These are phyloP conservation scores for Ceratorhiza oryzae-sativae DNA, from an alignment of 1,284 basidiomycete species.

Conservation along the genomic window DNA sequence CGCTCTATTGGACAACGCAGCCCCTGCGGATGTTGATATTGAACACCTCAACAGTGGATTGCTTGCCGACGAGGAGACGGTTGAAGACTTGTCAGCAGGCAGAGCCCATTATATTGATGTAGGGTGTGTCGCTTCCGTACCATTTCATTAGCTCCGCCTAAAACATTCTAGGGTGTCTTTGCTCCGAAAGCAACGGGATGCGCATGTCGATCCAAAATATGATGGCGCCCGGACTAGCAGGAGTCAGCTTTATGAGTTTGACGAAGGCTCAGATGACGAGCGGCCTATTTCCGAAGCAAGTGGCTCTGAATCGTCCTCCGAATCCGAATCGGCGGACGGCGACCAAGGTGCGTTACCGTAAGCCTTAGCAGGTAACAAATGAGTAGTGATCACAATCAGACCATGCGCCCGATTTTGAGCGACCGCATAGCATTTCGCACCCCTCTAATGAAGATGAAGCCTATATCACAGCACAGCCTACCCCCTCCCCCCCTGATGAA, in stretches of 20 bases:
- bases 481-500: slow-evolving; percentile 51
- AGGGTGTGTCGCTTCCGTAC: slow-evolving; percentile 60
- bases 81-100: slow-evolving; percentile 51
- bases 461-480: too few relatives aligned
- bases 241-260: slow-evolving; percentile 58
- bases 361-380: too few relatives aligned
- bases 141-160: slow-evolving; percentile 19
- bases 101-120: slow-evolving; percentile 85
- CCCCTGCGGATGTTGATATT: slow-evolving; percentile 59
- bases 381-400: slow-evolving; percentile 2
- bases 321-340: slow-evolving; percentile 66
- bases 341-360: not conserved
- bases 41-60: slow-evolving; percentile 45
- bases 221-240: slow-evolving; percentile 70
- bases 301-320: slow-evolving; percentile 55
- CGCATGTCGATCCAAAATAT: slow-evolving; percentile 76
- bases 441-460: too few relatives aligned
- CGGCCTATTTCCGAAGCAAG: slow-evolving; percentile 39
- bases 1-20: slow-evolving; percentile 73
- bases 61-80: slow-evolving; percentile 45
- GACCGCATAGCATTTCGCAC: slow-evolving; percentile 51
- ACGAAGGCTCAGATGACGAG: slow-evolving; percentile 47
- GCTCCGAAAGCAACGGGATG: slow-evolving; percentile 68
- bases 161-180: slow-evolving; percentile 64
- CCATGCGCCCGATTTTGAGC: slow-evolving; percentile 54